Base-by-base conservation (phyloP, 345 rosid genomes). In the Eucalyptus decipiens region DNA sequence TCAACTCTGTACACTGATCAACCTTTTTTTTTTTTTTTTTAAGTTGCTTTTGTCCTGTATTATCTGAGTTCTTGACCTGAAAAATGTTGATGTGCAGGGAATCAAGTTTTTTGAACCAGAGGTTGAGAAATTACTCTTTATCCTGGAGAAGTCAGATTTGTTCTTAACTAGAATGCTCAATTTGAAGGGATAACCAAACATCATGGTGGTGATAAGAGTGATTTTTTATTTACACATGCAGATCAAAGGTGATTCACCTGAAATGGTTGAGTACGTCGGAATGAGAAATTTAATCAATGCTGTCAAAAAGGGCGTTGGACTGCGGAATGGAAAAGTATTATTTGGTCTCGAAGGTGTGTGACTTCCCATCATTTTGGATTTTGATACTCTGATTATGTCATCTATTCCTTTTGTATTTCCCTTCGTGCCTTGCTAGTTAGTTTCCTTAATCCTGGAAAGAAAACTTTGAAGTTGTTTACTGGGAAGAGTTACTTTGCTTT, bases 71-170 rank as follows among this genome's bases (percentile, higher is more conserved):
- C 86, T 80, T 93, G 90, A 93, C 89, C 91, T 88, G 60, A 62
- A 85, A 85, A 88, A 21, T 90, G 89, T 28, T 88, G 72, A 90
- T 86, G 42, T 88, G 89, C 98, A 97, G 99, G 99, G 99, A 85
- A 94, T 97, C 93, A 96, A 95, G 93, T 97, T 97, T 94, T 97
- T 97, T 90, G 99, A 97, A 92, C 99, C 99, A 48, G 99, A 97
- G 99, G 99, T 97, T 91, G 91, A 86, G 51, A 83, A 85, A 86
- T 86, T 37, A 60, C 87, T 32, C 89, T 91, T 52, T 90, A 34
- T 60, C 69, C 89, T 87, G 45, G 26, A 40, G 50, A 4, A 89
- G 42, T 90, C 87, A 88, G 90, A 88, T 89, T 88, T 87, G 81
- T 86, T 83, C 87, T 76, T 58, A n/a, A 18, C 14, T n/a, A 62